Percentiles rank a stretch among this genome's conserved stretches.
phyloP scores from a whole-genome alignment of 2,329 filamentous ascomycete genomes.

The Penicillium frequentans region DNA sequence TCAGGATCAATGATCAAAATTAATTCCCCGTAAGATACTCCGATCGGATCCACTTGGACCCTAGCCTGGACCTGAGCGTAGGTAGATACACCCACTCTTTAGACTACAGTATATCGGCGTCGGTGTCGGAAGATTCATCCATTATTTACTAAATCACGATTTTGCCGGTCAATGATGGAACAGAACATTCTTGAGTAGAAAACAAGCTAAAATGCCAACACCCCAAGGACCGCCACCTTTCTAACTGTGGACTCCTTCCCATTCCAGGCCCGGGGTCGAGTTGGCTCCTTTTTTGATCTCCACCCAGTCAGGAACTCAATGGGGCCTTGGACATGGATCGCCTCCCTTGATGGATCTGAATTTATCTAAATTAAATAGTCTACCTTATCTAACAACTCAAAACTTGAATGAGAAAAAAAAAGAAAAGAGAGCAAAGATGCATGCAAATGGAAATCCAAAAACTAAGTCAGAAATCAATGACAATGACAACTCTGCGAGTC shows the following conservation, averaged over 20 bases:
- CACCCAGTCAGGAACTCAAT: slow-evolving; percentile 17
- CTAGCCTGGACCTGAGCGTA: slow-evolving; percentile 9
- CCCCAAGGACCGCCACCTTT: slow-evolving; percentile 13
- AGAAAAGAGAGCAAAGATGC: not conserved
- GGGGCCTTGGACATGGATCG: slow-evolving; percentile 6
- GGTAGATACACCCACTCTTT: slow-evolving; percentile 1
- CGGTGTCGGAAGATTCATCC: not conserved
- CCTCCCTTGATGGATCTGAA: not conserved
- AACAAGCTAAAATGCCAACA: not conserved
- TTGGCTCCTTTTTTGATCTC: slow-evolving; percentile 4
- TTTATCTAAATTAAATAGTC: not conserved
- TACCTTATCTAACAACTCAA: not conserved
- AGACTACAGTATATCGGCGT: not conserved
- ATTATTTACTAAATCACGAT: not conserved
- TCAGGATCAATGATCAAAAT: not conserved
- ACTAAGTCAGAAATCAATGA: not conserved
- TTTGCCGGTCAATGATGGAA: not conserved
- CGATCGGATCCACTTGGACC: slow-evolving; percentile 8
- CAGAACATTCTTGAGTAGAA: not conserved
- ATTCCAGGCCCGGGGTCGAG: slow-evolving; percentile 11
- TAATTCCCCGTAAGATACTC: slow-evolving; percentile 1
- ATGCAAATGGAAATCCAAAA: not conserved
- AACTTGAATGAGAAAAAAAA: not conserved
- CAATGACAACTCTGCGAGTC: not conserved
- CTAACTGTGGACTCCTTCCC: slow-evolving; percentile 11